These are phyloP conservation scores for Fusarium euwallaceae DNA, from an alignment of 2,329 filamentous ascomycete species.

Conservation along the genomic window DNA sequence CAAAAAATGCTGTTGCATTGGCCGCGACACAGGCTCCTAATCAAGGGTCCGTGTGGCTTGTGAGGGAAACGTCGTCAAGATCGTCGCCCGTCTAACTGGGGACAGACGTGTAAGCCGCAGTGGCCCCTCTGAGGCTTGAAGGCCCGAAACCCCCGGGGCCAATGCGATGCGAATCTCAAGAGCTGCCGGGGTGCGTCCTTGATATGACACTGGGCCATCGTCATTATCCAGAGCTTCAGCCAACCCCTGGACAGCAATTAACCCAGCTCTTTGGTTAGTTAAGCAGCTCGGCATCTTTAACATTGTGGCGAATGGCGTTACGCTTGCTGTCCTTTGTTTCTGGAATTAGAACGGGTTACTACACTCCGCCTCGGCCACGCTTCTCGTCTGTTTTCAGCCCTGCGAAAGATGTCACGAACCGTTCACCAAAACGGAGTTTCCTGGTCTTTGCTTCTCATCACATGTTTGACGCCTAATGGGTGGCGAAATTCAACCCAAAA, in stretches of 20 bases:
- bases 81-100: constrained; percentile 16
- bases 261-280: constrained; percentile 1
- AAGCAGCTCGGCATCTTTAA: constrained; percentile 11
- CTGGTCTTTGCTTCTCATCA: constrained; percentile 18
- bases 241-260: background rate
- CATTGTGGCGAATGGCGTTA: constrained; percentile 14
- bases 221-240: constrained; percentile 15
- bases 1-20: constrained; percentile 17
- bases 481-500: constrained; percentile 28
- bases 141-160: constrained; percentile 11
- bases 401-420: constrained; percentile 17
- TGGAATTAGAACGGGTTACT: constrained; percentile 16
- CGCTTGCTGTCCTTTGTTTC: constrained; percentile 4
- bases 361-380: background rate
- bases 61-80: constrained; percentile 19
- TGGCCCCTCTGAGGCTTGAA: constrained; percentile 17
- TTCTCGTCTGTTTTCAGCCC: constrained; percentile 26
- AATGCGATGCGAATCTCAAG: constrained; percentile 4
- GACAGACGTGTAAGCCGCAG: constrained; percentile 16
- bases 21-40: constrained; percentile 5
- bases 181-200: background rate
- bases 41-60: constrained; percentile 34
- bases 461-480: constrained; percentile 24
- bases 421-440: constrained; percentile 4
- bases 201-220: constrained; percentile 3